phyloP scores from a whole-genome alignment of 1,284 basidiomycete species.

The Phellopilus nigrolimitatus region DNA sequence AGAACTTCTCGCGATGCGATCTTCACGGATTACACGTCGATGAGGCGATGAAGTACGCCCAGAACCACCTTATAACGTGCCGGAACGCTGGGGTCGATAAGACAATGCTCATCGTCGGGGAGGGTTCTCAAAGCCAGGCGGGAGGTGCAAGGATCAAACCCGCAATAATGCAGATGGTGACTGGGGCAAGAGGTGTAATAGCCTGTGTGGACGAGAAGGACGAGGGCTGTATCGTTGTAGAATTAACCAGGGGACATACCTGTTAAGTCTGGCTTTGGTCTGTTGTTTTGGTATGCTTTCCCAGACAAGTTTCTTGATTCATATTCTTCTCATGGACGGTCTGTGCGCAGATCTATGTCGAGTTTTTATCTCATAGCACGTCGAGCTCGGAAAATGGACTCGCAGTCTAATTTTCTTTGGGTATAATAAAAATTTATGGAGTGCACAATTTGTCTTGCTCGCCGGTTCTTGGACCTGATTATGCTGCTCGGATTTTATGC shows the following conservation, averaged over 20 bases:
- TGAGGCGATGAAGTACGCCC: constrained; percentile 16
- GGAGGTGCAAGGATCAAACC: constrained; percentile 18
- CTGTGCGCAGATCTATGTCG: too few species aligned
- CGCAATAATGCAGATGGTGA: constrained; percentile 15
- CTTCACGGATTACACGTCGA: constrained; percentile 19
- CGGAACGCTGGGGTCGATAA: constrained; percentile 13
- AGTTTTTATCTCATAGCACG: too few species aligned
- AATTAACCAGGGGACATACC: not conserved
- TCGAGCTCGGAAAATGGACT: too few species aligned
- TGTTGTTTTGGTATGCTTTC: too few species aligned
- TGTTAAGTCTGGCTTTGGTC: not conserved
- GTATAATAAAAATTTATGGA: too few species aligned
- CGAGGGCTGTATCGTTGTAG: constrained; percentile 16
- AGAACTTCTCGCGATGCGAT: constrained; percentile 11
- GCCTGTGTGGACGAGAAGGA: constrained; percentile 17
- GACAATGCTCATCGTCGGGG: constrained; percentile 20
- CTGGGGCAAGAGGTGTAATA: constrained; percentile 4
- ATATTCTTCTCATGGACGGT: too few species aligned
- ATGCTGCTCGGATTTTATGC: too few species aligned
- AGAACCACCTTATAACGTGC: constrained; percentile 10
- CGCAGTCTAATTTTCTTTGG: too few species aligned
- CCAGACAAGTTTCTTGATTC: too few species aligned
- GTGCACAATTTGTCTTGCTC: too few species aligned
- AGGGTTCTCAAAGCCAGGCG: constrained; percentile 16
- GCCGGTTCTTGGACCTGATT: too few species aligned